Evolutionary conservation across 345 rosid genomes (phyloP), one percentile per base, ranked within the genome.

Genomic region (Microcos paniculata): DNA sequence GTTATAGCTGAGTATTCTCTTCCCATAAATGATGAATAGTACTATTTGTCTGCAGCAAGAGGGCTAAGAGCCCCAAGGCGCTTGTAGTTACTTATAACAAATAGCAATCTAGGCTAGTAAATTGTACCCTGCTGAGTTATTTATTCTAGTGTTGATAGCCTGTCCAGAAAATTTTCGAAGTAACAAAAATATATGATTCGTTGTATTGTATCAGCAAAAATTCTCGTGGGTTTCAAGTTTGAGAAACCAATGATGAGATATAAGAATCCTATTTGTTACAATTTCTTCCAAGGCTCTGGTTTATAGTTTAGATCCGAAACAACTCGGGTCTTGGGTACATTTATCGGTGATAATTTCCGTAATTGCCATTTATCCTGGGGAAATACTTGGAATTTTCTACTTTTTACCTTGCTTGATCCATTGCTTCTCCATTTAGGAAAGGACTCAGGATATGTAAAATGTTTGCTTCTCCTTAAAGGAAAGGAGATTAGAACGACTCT

Each of bases 131-230:
- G 62, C 63, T 55, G 33, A 21, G 35, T 56, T 19, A 24, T 33
- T 23, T 90, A 7, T 92, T 90, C 82, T 91, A 94, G 82, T 87
- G 90, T 42, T 89, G 90, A n/a, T 84, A 93, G 64, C 93, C 94
- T 28, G 84, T 91, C 23, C 96, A 92, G 83, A 89, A 97, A 86
- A 91, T 94, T 88, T 90, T 86, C 78, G 82, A 86, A 13, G 91
- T n/a, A 24, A 43, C 67, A 59, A n/a, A 16, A 43, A 6, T 42
- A n/a, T 4, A 4, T 21, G 57, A 64, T 64, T 40, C 48, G 38
- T 35, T 0, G 42, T 24, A 6, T 65, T 43, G 6, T 49, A 65
- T 65, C 30, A 16, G 1, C 53, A 6, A 58, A 58, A 14, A 4
- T 3, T 24, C 6, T 14, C 38, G 2, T 56, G 30, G 63, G 38